Conservation (phyloP, 805 yeast species). For the Candida odintsovae region DNA sequence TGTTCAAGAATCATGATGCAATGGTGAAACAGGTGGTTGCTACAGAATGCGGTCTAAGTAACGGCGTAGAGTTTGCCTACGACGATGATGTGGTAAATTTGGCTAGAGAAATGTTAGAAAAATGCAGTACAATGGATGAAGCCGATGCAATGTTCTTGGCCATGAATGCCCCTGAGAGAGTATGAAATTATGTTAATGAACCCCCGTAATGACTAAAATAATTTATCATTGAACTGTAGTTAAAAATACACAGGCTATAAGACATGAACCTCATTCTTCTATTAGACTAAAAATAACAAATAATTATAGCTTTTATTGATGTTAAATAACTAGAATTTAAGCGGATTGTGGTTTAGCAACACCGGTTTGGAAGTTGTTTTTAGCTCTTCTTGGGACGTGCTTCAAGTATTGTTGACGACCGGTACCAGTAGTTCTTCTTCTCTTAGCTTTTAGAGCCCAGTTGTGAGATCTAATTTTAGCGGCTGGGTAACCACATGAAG, state of each 20-base stretch:
- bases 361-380: constrained; percentile 97
- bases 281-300: not conserved
- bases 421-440: constrained; percentile 99
- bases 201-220: not conserved
- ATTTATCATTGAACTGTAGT: not conserved
- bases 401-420: constrained; percentile 99
- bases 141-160: constrained; percentile 69
- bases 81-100: constrained; percentile 59
- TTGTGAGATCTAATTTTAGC: constrained; percentile 98
- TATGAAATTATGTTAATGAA: not conserved
- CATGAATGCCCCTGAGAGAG: constrained; percentile 37
- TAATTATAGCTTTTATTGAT: not conserved
- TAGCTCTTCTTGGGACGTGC: constrained; percentile 95
- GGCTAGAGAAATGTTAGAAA: constrained; percentile 65
- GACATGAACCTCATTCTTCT: not conserved
- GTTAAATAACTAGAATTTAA: constrained; percentile 5
- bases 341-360: constrained; percentile 62
- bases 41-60: constrained; percentile 39
- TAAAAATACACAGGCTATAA: not conserved
- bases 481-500: constrained; percentile 99
- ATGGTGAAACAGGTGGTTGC: not conserved
- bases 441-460: constrained; percentile 99
- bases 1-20: constrained; percentile 23
- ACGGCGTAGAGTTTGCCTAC: constrained; percentile 59
- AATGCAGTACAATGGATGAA: constrained; percentile 67